These are phyloP conservation scores for Aspergillus clavatus DNA, from an alignment of 2,329 filamentous ascomycete species.

Conservation along the genomic window DNA sequence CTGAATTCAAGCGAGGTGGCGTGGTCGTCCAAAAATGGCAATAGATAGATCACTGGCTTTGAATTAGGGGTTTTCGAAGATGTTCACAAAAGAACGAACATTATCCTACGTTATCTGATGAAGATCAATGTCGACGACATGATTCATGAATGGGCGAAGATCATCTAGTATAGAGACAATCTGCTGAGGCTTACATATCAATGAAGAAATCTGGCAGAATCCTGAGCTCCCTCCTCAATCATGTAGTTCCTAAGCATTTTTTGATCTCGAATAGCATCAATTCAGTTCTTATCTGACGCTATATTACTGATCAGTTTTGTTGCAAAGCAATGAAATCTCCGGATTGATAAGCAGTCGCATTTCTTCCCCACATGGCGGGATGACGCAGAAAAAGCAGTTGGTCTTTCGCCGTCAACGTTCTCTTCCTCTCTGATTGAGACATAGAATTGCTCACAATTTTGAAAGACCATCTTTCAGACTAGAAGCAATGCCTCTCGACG, in stretches of 20 bases:
- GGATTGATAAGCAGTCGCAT: slow-evolving; percentile 24
- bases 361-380: slow-evolving; percentile 13
- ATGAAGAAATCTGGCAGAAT: no score
- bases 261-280: no score
- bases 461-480: not conserved
- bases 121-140: no score
- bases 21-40: slow-evolving; percentile 50
- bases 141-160: no score
- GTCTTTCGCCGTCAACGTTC: slow-evolving; percentile 8
- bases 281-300: not conserved
- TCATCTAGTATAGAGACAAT: no score
- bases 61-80: no score
- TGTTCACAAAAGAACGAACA: no score
- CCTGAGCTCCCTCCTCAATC: no score
- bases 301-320: not conserved
- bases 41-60: no score
- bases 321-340: not conserved
- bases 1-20: slow-evolving; percentile 49
- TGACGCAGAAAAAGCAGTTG: slow-evolving; percentile 20
- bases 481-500: slow-evolving; percentile 36
- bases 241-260: no score
- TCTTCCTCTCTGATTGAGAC: not conserved
- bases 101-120: no score
- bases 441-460: not conserved
- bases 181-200: no score